These are phyloP conservation scores for Penicillium malachiteum DNA, from an alignment of 495 filamentous ascomycete genomes.

Conservation along the genomic window DNA sequence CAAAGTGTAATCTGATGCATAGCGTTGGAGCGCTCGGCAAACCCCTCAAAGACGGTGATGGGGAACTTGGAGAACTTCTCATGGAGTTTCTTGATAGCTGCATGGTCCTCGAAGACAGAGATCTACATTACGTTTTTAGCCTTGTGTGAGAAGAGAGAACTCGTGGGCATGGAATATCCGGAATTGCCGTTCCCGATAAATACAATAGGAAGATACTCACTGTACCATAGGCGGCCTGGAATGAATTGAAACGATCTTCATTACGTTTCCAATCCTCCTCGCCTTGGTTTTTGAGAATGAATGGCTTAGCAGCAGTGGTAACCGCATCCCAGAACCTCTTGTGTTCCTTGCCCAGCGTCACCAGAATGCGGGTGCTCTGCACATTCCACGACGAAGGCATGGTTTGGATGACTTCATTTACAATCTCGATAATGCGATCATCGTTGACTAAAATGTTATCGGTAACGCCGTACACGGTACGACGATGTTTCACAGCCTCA, in stretches of 20 bases:
- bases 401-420: background rate
- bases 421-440: constrained; percentile 2
- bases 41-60: background rate
- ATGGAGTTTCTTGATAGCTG: background rate
- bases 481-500: background rate
- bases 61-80: background rate
- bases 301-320: background rate
- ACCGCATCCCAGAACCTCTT: background rate
- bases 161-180: background rate
- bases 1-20: constrained; percentile 21
- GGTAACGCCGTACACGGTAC: background rate
- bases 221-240: background rate
- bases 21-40: background rate
- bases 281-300: background rate
- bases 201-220: background rate
- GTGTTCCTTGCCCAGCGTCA: background rate
- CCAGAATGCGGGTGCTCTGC: background rate
- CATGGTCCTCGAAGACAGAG: background rate
- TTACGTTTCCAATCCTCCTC: background rate
- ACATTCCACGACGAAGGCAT: background rate
- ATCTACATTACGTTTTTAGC: background rate
- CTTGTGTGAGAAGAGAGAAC: background rate
- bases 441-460: background rate
- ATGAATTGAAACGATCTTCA: background rate
- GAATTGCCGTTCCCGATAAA: background rate